Percentiles rank a stretch among this genome's conserved stretches.
Conservation (phyloP, 208 protist genomes). For the Wallacemonas sp. region DNA sequence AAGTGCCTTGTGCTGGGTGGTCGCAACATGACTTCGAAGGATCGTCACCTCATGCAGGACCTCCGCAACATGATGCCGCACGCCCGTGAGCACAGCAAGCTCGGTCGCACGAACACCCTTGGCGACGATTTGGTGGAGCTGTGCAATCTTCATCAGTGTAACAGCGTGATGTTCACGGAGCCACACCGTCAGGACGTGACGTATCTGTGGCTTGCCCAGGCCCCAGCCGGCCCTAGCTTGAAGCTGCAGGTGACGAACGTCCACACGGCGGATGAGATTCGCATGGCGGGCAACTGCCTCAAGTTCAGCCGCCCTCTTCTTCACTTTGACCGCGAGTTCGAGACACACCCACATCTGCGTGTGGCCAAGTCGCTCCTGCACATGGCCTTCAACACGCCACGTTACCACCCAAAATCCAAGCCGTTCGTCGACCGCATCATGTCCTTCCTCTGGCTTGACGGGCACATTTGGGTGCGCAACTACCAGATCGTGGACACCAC, state of each 20-base stretch:
- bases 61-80: constrained; percentile 94
- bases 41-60: constrained; percentile 95
- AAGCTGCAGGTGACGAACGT: constrained; percentile 96
- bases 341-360: constrained; percentile 84
- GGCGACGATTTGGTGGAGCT: constrained; percentile 86
- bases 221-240: constrained; percentile 92
- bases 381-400: constrained; percentile 96
- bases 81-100: constrained; percentile 90
- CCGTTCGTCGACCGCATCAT: constrained; percentile 99
- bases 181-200: constrained; percentile 85
- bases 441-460: constrained; percentile 96
- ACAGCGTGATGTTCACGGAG: constrained; percentile 93
- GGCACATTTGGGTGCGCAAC: constrained; percentile 98
- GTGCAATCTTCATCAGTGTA: constrained; percentile 92
- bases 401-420: constrained; percentile 97
- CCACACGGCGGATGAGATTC: constrained; percentile 97
- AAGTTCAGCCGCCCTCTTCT: constrained; percentile 97
- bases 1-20: constrained; percentile 93
- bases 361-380: constrained; percentile 96
- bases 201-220: constrained; percentile 95
- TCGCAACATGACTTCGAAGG: constrained; percentile 87
- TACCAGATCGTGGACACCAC: constrained; percentile 94
- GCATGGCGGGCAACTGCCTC: constrained; percentile 98
- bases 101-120: constrained; percentile 76
- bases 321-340: constrained; percentile 97